Base-by-base conservation (phyloP, 257 asterid species). In the Cordia subcordata region DNA sequence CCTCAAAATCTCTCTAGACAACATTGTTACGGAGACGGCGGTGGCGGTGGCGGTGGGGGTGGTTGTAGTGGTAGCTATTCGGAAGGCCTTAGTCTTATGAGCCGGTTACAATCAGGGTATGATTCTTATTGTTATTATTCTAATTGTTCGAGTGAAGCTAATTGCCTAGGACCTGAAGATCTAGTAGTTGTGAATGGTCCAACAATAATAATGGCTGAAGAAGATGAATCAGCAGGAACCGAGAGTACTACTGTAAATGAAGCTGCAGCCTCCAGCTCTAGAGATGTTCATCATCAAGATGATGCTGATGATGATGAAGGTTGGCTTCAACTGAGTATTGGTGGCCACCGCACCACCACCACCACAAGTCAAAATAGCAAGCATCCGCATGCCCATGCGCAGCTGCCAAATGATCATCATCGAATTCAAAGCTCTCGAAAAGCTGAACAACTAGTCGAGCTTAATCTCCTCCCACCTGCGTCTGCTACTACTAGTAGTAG, bases 301-400 rank as follows among this genome's bases (percentile, higher is more conserved):
- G n/a, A n/a, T n/a, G n/a, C n/a, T n/a, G n/a, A n/a, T n/a, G n/a
- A n/a, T 15, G 81, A 82, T 4, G 68, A 76, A 13, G 79, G 61
- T 10, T 92, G 98, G 98, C 81, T 92, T 33, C 95, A 81, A 53
- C 78, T 92, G 37, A 62, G 96, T 54, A 84, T 88, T 40, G 96
- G 96, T 27, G 66, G 76, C 37, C 49, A 18, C 63, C n/a, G n/a
- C n/a, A n/a, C n/a, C n/a, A n/a, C n/a, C n/a, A 51, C 62, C 21
- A 51, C 60, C 32, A 27, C 14, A 13, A 21, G 51, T 49, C 63
- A 66, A 19, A 38, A 22, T 22, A 19, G 8, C 22, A 13, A 13
- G 5, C n/a, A n/a, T n/a, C n/a, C n/a, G 11, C 46, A 32, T 52
- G 35, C 51, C 20, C 13, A n/a, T 11, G 20, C 4, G 22, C 11